Base-by-base conservation (phyloP, 2,329 filamentous ascomycete genomes). In the Graphilbum ipis-grandicollis region DNA sequence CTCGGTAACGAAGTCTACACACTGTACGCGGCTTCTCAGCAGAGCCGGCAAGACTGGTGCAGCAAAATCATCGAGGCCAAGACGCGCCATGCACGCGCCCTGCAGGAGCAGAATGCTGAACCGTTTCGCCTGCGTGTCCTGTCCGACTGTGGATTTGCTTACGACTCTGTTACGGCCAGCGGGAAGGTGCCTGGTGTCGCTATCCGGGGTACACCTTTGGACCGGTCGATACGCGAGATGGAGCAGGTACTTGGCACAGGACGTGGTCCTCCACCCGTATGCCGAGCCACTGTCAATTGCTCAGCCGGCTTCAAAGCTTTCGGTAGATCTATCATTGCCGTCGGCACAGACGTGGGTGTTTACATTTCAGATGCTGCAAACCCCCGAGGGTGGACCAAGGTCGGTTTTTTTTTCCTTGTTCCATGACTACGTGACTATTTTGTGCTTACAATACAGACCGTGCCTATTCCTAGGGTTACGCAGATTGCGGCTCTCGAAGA, bases 401-500 rank as follows among this genome's bases (percentile, higher is more conserved):
- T 92, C 65, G 64, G 73, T 61, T 14, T 25, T 36, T 25, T 28
- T 34, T 29, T 26, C 14, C 32, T 10, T 37, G 13, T 19, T 19
- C n/a, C n/a, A n/a, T n/a, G n/a, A n/a, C n/a, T n/a, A n/a, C n/a
- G n/a, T n/a, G n/a, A n/a, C n/a, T n/a, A n/a, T n/a, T n/a, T n/a
- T n/a, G n/a, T n/a, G n/a, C n/a, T n/a, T n/a, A 10, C 21, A 5
- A 10, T 23, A 10, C 21, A 92, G 80, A 75, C 81, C 8, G 84
- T 94, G 19, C 72, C 76, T 52, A 73, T 75, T 46, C 62, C 62
- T 33, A 74, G 75, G 39, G 86, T 98, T 14, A 92, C 88, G 2
- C 90, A 98, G 52, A 81, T 98, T 34, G 79, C 90, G 0, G 82
- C 98, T 0, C 71, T 98, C 7, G 92, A 98, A 52, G 90, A 96